These are phyloP conservation scores for Alternaria sp. DNA, from an alignment of 2,329 filamentous ascomycete genomes.

Conservation along the genomic window DNA sequence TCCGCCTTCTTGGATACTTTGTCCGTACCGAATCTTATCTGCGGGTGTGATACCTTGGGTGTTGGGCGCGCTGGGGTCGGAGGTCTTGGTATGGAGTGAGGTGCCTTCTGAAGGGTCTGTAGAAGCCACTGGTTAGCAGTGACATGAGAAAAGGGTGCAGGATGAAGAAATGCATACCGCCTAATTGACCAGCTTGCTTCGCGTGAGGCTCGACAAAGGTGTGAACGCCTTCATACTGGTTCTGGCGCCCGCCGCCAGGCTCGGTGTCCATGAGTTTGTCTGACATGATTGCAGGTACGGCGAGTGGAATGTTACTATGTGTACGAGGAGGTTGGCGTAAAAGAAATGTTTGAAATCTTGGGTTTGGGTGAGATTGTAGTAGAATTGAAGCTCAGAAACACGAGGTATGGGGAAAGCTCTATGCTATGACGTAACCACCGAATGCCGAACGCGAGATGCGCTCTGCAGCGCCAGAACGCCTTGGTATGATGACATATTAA, in stretches of 20 bases:
- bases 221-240: slow-evolving; percentile 68
- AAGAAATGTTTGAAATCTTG: neutral
- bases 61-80: slow-evolving; percentile 53
- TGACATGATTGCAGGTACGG: slow-evolving; percentile 54
- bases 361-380: slow-evolving; percentile 7
- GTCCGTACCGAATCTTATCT: slow-evolving; percentile 64
- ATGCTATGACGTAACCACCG: slow-evolving; percentile 22
- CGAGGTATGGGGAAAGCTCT: slow-evolving; percentile 17
- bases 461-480: slow-evolving; percentile 15
- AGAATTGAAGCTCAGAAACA: slow-evolving; percentile 15
- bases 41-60: slow-evolving; percentile 52
- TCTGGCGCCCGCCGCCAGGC: slow-evolving; percentile 64
- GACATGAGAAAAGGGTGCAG: neutral
- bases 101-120: slow-evolving; percentile 20
- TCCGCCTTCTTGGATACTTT: slow-evolving; percentile 64
- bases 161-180: slow-evolving; percentile 52
- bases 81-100: slow-evolving; percentile 25
- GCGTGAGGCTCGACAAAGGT: slow-evolving; percentile 59
- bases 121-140: slow-evolving; percentile 1
- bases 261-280: slow-evolving; percentile 66
- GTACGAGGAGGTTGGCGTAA: neutral
- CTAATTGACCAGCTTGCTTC: slow-evolving; percentile 66
- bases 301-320: neutral
- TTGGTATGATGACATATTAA: slow-evolving; percentile 5
- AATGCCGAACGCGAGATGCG: slow-evolving; percentile 17